A percentile compares a stretch with the other conserved stretches of the same genome.
These are phyloP conservation scores for Rosa persica DNA, from an alignment of 306 rosid genomes.

Conservation along the genomic window DNA sequence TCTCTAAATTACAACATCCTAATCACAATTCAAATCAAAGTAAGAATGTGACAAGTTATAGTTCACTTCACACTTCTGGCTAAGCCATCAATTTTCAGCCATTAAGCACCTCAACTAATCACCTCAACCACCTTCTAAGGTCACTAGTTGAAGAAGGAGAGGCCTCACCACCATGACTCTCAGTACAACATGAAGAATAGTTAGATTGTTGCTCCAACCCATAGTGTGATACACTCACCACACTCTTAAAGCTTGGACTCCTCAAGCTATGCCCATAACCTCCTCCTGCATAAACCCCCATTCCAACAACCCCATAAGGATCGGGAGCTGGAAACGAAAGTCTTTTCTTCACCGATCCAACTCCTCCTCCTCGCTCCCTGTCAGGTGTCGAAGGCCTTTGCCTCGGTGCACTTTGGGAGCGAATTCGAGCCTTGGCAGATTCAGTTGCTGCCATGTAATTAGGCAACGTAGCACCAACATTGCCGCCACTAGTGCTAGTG, in stretches of 20 bases:
- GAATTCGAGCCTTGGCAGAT: slow-evolving; percentile 86
- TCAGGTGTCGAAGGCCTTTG: slow-evolving; percentile 91
- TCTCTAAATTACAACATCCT: slow-evolving; percentile 34
- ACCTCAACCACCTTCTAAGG: slow-evolving; percentile 84
- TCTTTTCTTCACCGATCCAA: slow-evolving; percentile 82
- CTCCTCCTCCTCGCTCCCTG: slow-evolving; percentile 80
- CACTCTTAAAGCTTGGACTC: slow-evolving; percentile 94
- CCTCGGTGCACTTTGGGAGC: slow-evolving; percentile 93
- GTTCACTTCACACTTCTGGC: neutral
- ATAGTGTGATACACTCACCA: slow-evolving; percentile 51
- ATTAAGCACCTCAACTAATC: slow-evolving; percentile 28
- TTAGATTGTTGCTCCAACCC: slow-evolving; percentile 87
- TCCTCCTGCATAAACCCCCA: slow-evolving; percentile 59
- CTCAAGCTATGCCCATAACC: slow-evolving; percentile 65
- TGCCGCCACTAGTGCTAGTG: slow-evolving; percentile 37
- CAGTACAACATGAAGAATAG: slow-evolving; percentile 91
- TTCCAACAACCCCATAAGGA: slow-evolving; percentile 45
- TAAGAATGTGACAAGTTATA: slow-evolving; percentile 27
- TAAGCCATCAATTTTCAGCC: slow-evolving; percentile 12
- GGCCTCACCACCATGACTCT: slow-evolving; percentile 78
- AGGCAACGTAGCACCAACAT: slow-evolving; percentile 51
- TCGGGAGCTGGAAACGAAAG: slow-evolving; percentile 88
- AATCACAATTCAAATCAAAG: slow-evolving; percentile 33
- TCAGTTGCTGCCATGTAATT: slow-evolving; percentile 98
- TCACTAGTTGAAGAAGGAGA: slow-evolving; percentile 91